A percentile compares a stretch with the other conserved stretches of the same genome.
These are phyloP conservation scores for Suillus alpinus DNA, from an alignment of 768 basidiomycete species.

Conservation along the genomic window DNA sequence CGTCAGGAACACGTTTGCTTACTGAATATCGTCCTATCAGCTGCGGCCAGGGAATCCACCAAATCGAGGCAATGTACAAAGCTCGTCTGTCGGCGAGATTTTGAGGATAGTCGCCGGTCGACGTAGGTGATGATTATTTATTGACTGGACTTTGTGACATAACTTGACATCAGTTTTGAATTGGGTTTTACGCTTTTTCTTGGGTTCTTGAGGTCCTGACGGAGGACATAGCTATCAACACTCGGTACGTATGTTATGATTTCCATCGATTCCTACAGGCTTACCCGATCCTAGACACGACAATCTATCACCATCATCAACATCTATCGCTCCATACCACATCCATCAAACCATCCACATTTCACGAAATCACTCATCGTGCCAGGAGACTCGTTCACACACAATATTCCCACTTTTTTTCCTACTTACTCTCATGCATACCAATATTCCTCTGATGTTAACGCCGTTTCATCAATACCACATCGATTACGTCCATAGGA, in stretches of 20 bases:
- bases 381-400: not conserved
- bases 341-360: not conserved
- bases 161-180: conserved; percentile 17
- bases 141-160: not conserved
- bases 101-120: conserved; percentile 23
- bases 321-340: not conserved
- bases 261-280: too few species aligned
- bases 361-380: not conserved
- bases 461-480: not conserved
- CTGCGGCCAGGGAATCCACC: conserved; percentile 13
- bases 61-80: conserved; percentile 8
- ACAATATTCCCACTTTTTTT: not conserved
- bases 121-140: conserved; percentile 15
- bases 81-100: conserved; percentile 14
- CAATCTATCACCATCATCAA: not conserved
- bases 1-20: conserved; percentile 17
- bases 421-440: not conserved
- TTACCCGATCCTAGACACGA: not conserved
- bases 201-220: conserved; percentile 21
- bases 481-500: not conserved
- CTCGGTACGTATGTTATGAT: not conserved
- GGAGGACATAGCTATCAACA: conserved; percentile 9
- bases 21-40: conserved; percentile 20
- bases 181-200: conserved; percentile 22
- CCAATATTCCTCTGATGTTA: not conserved